Conservation (phyloP, 495 filamentous ascomycete species). For the Filosporella fistucella region DNA sequence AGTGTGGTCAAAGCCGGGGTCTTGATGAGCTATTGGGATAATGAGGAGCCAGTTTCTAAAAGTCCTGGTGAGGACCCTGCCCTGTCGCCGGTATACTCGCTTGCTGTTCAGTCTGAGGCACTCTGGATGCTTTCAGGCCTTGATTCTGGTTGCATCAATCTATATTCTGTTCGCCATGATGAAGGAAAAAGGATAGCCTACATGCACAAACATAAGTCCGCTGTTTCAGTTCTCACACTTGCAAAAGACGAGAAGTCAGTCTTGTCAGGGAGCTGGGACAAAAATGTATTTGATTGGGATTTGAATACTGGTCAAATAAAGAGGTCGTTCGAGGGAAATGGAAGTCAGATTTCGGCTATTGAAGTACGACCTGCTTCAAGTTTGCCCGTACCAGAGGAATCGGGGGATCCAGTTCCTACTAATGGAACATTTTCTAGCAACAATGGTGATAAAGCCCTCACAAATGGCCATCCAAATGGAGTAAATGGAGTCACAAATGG, state of each 20-base stretch:
- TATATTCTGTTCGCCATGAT: conserved; percentile 92
- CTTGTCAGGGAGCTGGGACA: conserved; percentile 95
- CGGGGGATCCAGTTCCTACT: conserved; percentile 46
- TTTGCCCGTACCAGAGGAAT: conserved; percentile 68
- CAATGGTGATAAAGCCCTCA: conserved; percentile 41
- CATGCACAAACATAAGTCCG: conserved; percentile 81
- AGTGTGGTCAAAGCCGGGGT: conserved; percentile 93
- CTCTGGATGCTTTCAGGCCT: conserved; percentile 88
- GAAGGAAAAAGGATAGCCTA: conserved; percentile 84
- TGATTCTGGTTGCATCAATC: conserved; percentile 86
- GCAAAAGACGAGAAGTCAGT: conserved; percentile 82
- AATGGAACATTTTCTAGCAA: conserved; percentile 70
- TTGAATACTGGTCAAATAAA: conserved; percentile 78
- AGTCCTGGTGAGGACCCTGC: conserved; percentile 41
- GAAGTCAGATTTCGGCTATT: conserved; percentile 81
- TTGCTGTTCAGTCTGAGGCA: conserved; percentile 85
- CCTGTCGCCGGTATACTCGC: conserved; percentile 85
- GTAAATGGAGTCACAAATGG: conserved; percentile 31
- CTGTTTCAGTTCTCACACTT: conserved; percentile 82
- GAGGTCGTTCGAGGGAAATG: conserved; percentile 69
- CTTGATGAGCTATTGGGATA: conserved; percentile 95
- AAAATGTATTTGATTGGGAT: conserved; percentile 91
- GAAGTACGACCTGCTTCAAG: conserved; percentile 78
- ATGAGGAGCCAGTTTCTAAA: conserved; percentile 50
- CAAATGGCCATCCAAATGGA: conserved; percentile 48